Base-by-base conservation (phyloP, 768 basidiomycete species). In the Lactarius indigo region DNA sequence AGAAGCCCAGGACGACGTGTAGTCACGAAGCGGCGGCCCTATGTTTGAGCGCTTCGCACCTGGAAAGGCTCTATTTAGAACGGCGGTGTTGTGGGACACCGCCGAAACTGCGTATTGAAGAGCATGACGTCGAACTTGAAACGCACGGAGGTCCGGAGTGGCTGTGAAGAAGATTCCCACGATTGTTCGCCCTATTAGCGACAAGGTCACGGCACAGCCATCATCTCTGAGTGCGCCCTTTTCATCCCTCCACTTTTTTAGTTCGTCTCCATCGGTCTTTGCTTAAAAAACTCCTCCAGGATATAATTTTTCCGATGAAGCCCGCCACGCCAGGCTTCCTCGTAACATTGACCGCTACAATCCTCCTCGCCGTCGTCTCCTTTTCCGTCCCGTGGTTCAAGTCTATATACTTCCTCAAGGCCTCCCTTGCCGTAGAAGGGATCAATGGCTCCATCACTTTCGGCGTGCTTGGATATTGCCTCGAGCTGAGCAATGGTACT, bases 381-480 rank as follows among this genome's bases (percentile, higher is more conserved):
- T 96, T 98, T 79, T 91, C 89, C 63, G 92, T 94, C 10, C 97
- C 96, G 0, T 86, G 87, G 74, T 81, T 97, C 82, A 96, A 93
- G 76, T 88, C 89, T 2, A 79, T 98, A 52, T 95, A 84, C 80
- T 96, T 98, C 78, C 87, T 98, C 73, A 87, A 89, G 74, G 94
- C 92, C 1, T 82, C 78, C 30, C 79, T 93, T 54, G 69, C 80
- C 2, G 76, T 77, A 23, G 73, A 79, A 39, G 80, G 81, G 28
- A 59, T 79, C 56, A 81, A 77, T 58, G 93, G 90, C 28, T 77
- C 82, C 2, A 84, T 96, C 37, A 92, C 86, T 0, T 90, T 99
- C 73, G 96, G 96, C 10, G 92, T 92, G 0, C 78, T 97, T 60
- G 96, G 96, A 0, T 98, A 94, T 73, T 99, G 96, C 75, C 59